Base-by-base conservation (phyloP, 345 rosid species). In the Eucalyptus cladocalyx region DNA sequence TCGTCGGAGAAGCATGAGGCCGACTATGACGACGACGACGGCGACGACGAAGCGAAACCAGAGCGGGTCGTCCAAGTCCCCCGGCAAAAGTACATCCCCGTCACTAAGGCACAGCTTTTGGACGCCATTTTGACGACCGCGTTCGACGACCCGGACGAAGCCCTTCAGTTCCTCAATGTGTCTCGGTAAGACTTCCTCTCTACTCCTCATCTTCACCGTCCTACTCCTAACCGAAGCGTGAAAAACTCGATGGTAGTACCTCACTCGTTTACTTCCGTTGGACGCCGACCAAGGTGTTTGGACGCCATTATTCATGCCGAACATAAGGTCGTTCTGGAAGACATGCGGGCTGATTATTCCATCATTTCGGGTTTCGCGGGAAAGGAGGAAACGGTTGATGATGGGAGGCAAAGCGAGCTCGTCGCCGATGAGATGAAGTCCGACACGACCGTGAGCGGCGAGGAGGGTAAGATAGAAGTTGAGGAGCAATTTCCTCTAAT, bases 261-360 rank as follows among this genome's bases (percentile, higher is more conserved):
- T 87, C 54, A 72, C 81, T 72, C 72, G 21, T 65, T 10, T 32
- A 72, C 88, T 89, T 80, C 87, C 42, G 40, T 34, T 5, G 81
- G 43, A 0, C 81, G 81, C 81, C 45, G 81, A 37, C 81, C 81
- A 72, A 97, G 99, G 91, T 95, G 95, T 80, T 93, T 97, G 92
- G 99, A 97, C 88, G 95, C 99, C 9, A 95, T 97, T 89, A 94
- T 97, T 91, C 97, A 96, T 87, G 99, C 97, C 3, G 99, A 97
- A 91, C 98, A 97, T 91, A 97, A 95, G 92, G 89, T 86, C 91
- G 89, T 96, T 92, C 89, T 96, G 76, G 99, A 97, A 91, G 96
- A 94, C 60, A 96, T 95, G 99, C 93, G 99, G 90, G 88, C 91
- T 7, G 98, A 96, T 94, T 96, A 95, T 86, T 93, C 93, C 50